Percentiles rank a stretch among this genome's conserved stretches.
These are phyloP conservation scores for Neoscytalidium dimidiatum DNA, from an alignment of 2,329 filamentous ascomycete genomes.

Conservation along the genomic window DNA sequence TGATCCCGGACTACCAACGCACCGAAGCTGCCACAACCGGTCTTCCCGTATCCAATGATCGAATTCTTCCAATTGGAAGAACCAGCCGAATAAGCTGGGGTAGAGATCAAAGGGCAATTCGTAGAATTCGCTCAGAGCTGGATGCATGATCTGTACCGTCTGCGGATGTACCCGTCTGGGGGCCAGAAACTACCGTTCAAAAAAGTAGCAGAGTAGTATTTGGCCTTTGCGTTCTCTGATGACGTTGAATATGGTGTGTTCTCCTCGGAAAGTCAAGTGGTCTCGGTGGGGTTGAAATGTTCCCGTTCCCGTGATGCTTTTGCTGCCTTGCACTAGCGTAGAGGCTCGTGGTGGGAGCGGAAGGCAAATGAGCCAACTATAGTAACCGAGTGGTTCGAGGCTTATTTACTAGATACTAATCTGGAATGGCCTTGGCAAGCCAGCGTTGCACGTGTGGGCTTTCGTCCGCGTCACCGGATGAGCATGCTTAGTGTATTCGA, in stretches of 20 bases:
- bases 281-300: no score
- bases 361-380: neutral
- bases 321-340: no score
- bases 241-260: no score
- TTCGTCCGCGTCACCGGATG: neutral
- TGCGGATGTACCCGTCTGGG: no score
- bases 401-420: neutral
- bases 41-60: neutral
- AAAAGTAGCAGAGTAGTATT: no score
- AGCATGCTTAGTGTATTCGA: neutral
- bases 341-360: no score
- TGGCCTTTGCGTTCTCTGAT: no score
- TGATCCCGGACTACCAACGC: constrained; percentile 16
- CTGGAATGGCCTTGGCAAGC: neutral
- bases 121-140: neutral
- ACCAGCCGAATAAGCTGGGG: constrained; percentile 22
- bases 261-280: no score
- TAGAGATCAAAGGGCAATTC: constrained; percentile 25
- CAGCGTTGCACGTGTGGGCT: neutral
- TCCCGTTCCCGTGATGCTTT: no score
- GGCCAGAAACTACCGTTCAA: no score
- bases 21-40: constrained; percentile 16
- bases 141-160: neutral
- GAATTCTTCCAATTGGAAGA: constrained; percentile 19
- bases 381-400: neutral